These are phyloP conservation scores for Dioscorea dumetorum DNA, from an alignment of 106 monocot species.

Conservation along the genomic window DNA sequence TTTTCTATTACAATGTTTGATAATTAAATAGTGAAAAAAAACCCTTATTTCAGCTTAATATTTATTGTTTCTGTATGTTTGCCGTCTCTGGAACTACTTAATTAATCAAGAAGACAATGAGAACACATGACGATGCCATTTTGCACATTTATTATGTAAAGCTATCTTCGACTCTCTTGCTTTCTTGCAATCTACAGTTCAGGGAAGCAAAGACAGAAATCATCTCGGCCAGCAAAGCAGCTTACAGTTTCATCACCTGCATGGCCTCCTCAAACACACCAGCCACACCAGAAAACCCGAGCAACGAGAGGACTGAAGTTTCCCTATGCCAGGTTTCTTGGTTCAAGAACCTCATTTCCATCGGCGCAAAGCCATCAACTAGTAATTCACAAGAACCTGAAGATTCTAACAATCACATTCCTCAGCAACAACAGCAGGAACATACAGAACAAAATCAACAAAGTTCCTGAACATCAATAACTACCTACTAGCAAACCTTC, in stretches of 20 bases:
- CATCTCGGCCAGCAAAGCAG: slow-evolving; percentile 74
- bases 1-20: too few species aligned
- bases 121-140: too few species aligned
- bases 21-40: too few species aligned
- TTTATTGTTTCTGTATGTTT: too few species aligned
- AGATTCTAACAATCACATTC: slow-evolving; percentile 18
- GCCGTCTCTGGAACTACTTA: too few species aligned
- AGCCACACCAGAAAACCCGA: slow-evolving; percentile 31
- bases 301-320: slow-evolving; percentile 32
- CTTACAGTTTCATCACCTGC: slow-evolving; percentile 65
- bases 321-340: slow-evolving; percentile 53
- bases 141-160: too few species aligned
- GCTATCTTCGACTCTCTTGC: not conserved
- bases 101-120: too few species aligned
- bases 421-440: too few species aligned
- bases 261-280: slow-evolving; percentile 38
- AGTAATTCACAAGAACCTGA: slow-evolving; percentile 21
- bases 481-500: too few species aligned
- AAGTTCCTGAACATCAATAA: too few species aligned
- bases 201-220: slow-evolving; percentile 84
- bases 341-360: slow-evolving; percentile 54
- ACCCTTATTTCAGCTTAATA: too few species aligned
- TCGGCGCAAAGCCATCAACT: slow-evolving; percentile 70
- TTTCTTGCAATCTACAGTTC: slow-evolving; percentile 34
- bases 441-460: too few species aligned